Evolutionary conservation across 139 green algal genomes (phyloP), one percentile per base, ranked within the genome.

Genomic region (Trebouxia sp.): DNA sequence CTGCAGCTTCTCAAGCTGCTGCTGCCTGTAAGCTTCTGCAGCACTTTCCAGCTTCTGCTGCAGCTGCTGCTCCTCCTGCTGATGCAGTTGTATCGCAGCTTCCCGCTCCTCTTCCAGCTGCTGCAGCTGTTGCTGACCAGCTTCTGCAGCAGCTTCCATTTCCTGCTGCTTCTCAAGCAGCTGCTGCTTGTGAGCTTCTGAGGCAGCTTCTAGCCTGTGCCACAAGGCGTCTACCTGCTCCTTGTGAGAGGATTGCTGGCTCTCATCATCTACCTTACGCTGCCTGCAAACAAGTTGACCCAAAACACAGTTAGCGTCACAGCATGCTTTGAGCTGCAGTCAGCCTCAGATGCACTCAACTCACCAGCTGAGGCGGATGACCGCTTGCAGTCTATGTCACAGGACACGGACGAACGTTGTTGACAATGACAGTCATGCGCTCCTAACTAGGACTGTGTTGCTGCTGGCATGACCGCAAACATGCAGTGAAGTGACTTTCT

Each of bases 121-220:
- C 24, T 62, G 70, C 70, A 30, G 14, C 42, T 78, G 37, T 17
- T 78, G 42, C 24, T 75, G 11, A 7, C 37, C 32, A 22, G n/a
- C 42, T 26, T 43, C 24, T 0, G 37, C 22, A 14, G n/a, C 26
- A 9, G 30, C 47, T 47, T 65, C 17, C 47, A 48, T 6, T 86
- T 75, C 88, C 80, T 32, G 79, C 82, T 51, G 80, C 43, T 47
- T 17, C 38, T 32, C 37, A 72, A 26, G 42, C 53, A 69, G 5
- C 28, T 42, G 11, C 37, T 42, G 6, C 32, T 39, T 50, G 28
- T 77, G 78, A 15, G 38, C 24, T 35, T 32, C 10, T 1, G 26
- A 30, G 28, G 47, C 47, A 47, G 32, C 30, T 39, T 65, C 50
- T 17, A 66, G 47, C 86, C 69, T 90, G 78, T 17, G 79, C 82